Conservation (phyloP, 2,329 filamentous ascomycete genomes). For the Sphaerulina populicola region DNA sequence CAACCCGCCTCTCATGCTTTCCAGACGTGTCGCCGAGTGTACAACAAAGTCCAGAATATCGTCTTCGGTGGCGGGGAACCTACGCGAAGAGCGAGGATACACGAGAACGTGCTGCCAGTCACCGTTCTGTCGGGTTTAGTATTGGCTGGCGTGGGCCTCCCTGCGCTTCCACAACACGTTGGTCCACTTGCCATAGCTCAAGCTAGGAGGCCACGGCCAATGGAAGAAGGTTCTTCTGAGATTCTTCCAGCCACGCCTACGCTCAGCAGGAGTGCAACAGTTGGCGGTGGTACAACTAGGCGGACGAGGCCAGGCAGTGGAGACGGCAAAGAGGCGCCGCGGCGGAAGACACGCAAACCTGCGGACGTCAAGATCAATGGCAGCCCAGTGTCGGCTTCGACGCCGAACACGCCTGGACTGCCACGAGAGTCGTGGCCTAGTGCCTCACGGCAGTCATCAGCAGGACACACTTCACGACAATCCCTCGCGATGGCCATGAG, state of each 20-base stretch:
- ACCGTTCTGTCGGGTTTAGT: constrained; percentile 74
- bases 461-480: constrained; percentile 22
- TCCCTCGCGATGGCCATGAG: constrained; percentile 29
- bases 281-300: constrained; percentile 43
- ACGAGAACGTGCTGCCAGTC: constrained; percentile 71
- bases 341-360: constrained; percentile 32
- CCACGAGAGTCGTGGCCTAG: constrained; percentile 1
- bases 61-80: constrained; percentile 70
- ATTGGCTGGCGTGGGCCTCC: constrained; percentile 65
- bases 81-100: constrained; percentile 63
- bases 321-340: constrained; percentile 22
- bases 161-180: constrained; percentile 66
- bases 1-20: constrained; percentile 70
- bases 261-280: constrained; percentile 61
- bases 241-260: constrained; percentile 47
- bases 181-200: constrained; percentile 75
- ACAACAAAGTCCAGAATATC: constrained; percentile 82
- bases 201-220: constrained; percentile 63
- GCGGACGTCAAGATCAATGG: constrained; percentile 26
- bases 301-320: constrained; percentile 34
- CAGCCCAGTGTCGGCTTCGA: constrained; percentile 11
- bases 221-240: constrained; percentile 55
- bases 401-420: constrained; percentile 16
- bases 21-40: constrained; percentile 72
- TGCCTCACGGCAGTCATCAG: constrained; percentile 1